A percentile compares a stretch with the other conserved stretches of the same genome.
Evolutionary conservation across 179 eudicot species (phyloP).

Genomic region (Spergularia azorica): DNA sequence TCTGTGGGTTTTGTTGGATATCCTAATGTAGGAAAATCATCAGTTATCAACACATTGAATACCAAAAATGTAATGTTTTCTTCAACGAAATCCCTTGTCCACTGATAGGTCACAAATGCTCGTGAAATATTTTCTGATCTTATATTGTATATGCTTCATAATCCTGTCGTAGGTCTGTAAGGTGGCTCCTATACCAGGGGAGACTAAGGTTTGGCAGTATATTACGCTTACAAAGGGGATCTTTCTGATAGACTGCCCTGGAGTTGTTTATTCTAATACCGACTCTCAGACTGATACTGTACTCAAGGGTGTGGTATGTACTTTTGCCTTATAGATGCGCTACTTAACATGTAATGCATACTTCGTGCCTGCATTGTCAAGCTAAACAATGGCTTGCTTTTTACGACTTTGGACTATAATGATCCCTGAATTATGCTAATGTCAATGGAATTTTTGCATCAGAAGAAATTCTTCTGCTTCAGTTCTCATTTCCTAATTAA

Average conservation of each 20-base stretch:
- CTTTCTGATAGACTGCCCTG: slow-evolving; percentile 93
- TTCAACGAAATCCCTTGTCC: not conserved
- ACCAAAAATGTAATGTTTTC: slow-evolving; percentile 73
- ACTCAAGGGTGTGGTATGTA: slow-evolving; percentile 95
- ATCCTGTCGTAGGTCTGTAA: slow-evolving; percentile 59
- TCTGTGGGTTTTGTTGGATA: slow-evolving; percentile 97
- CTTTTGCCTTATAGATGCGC: not conserved
- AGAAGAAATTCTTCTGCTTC: not conserved
- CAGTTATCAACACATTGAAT: slow-evolving; percentile 87
- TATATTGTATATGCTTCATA: not conserved
- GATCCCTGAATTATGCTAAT: not conserved
- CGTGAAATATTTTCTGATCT: not conserved
- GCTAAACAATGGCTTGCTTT: not conserved
- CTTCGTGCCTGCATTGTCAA: not conserved
- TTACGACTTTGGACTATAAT: not conserved
- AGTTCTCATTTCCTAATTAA: not conserved
- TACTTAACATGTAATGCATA: not conserved
- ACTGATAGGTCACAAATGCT: not conserved
- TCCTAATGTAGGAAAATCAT: slow-evolving; percentile 96
- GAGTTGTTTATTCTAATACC: slow-evolving; percentile 78
- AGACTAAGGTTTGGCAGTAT: slow-evolving; percentile 93
- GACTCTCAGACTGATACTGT: slow-evolving; percentile 91
- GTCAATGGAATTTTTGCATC: not conserved
- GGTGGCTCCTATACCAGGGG: slow-evolving; percentile 91
- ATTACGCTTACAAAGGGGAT: slow-evolving; percentile 88